phyloP scores from a whole-genome alignment of 768 basidiomycete species.

The Amanita rubescens region DNA sequence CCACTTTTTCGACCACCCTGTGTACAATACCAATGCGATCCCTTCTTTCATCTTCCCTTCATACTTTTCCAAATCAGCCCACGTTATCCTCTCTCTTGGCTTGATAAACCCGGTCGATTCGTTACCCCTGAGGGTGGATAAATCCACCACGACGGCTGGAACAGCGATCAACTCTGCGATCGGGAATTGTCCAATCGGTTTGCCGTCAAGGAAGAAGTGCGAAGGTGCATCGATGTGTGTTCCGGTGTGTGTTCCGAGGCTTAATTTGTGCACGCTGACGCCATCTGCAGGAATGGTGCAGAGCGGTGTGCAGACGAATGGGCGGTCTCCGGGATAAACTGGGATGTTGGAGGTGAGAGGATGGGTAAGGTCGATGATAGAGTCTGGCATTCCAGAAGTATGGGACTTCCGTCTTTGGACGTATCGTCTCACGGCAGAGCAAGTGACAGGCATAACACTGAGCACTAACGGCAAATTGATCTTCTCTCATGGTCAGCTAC shows the following conservation, averaged over 20 bases:
- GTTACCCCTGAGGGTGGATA: constrained; percentile 15
- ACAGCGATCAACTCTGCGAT: constrained; percentile 42
- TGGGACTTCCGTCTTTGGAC: too few relatives aligned
- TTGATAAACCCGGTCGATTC: not conserved
- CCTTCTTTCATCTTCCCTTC: constrained; percentile 26
- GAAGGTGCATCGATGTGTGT: constrained; percentile 77
- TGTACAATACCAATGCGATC: constrained; percentile 49
- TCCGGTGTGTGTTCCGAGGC: constrained; percentile 64
- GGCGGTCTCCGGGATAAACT: constrained; percentile 51
- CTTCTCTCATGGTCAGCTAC: too few relatives aligned
- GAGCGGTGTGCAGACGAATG: constrained; percentile 30
- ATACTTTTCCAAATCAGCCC: constrained; percentile 40
- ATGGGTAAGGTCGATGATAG: constrained; percentile 48
- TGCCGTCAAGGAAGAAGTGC: constrained; percentile 57
- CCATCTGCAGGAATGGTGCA: constrained; percentile 38
- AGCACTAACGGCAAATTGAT: too few relatives aligned
- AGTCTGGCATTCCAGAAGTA: too few relatives aligned
- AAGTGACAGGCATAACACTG: too few relatives aligned
- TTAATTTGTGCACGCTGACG: constrained; percentile 43
- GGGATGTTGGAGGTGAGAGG: constrained; percentile 35
- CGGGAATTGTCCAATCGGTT: constrained; percentile 51
- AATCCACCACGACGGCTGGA: constrained; percentile 48
- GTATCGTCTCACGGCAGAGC: too few relatives aligned
- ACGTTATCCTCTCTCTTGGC: constrained; percentile 42
- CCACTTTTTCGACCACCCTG: constrained; percentile 62